A percentile compares a stretch with the other conserved stretches of the same genome.
These are phyloP conservation scores for Peronospora belbahrii DNA, from an alignment of 352 stramenopile species.

Conservation along the genomic window DNA sequence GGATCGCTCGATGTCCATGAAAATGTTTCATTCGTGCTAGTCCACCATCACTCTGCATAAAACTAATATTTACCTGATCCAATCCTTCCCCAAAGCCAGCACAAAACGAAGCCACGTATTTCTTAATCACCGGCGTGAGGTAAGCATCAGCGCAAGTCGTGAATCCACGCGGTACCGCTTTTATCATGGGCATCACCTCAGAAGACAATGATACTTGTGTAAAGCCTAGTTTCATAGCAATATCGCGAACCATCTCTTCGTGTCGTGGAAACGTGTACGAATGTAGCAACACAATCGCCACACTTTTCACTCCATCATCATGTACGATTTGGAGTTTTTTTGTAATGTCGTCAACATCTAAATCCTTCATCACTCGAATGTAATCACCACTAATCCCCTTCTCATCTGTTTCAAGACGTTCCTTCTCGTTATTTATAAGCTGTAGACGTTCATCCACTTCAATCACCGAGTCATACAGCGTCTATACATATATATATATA, in stretches of 20 bases:
- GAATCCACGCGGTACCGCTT: constrained; percentile 93
- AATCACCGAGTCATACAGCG: constrained; percentile 95
- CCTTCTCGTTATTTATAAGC: constrained; percentile 68
- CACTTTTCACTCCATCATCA: constrained; percentile 85
- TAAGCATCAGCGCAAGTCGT: constrained; percentile 97
- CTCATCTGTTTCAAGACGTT: constrained; percentile 46
- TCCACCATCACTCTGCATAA: constrained; percentile 99
- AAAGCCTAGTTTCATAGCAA: constrained; percentile 92
- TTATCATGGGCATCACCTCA: constrained; percentile 97
- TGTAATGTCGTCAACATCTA: constrained; percentile 76
- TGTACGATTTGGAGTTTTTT: constrained; percentile 75
- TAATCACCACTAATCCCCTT: constrained; percentile 86
- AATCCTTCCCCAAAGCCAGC: constrained; percentile 92
- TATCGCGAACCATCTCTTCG: constrained; percentile 83
- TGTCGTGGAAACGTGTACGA: constrained; percentile 95
- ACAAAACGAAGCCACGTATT: constrained; percentile 94
- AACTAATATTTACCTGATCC: constrained; percentile 89
- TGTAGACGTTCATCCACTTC: constrained; percentile 96
- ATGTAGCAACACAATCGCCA: constrained; percentile 94
- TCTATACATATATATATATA: constrained; percentile 38
- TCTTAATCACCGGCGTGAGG: constrained; percentile 96
- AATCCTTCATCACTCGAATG: constrained; percentile 71
- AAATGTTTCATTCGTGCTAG: constrained; percentile 93
- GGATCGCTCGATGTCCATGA: constrained; percentile 88
- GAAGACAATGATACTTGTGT: constrained; percentile 87